Evolutionary conservation across 2,329 filamentous ascomycete species (phyloP), one percentile per base, ranked within the genome.

Genomic region (Sporothrix phasma): DNA sequence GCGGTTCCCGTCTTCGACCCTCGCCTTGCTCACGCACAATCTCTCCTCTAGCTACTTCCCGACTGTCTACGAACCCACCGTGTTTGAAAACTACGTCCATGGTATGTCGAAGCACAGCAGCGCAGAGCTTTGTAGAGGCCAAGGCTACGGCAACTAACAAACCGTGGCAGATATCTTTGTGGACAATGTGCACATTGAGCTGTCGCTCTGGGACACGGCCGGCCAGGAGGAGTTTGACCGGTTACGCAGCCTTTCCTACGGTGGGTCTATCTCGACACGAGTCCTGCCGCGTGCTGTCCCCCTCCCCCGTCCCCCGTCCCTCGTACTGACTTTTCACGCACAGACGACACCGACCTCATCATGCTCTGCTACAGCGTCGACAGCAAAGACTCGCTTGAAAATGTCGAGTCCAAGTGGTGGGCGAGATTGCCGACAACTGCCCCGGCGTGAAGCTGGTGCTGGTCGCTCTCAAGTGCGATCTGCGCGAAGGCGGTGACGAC

Each of bases 361-460:
- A 97, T 99, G 89, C 89, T 99, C 70, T 99, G 94, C 81, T 99
- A 97, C 78, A 94, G 90, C 71, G 90, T 97, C 74, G 94, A 99
- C 77, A 96, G 90, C 74, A 91, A 89, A 70, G 92, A 97, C 76
- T 97, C 92, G 3, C 85, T 99, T 67, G 94, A 99, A 76, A 99
- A 99, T 83, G 92, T 99, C 67, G 92, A 96, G 76, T 93, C 90
- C 70, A 99, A 99, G 79, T 99, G 94, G 90, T 97, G 5, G 89
- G 90, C 67, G 94, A 99, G 77, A 99, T 99, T 69, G 90, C 92
- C 67, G 94, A 99, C 78, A 97, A 99, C 78, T 97, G 94, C 77
- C 91, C 92, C 1, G 90, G 89, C 65, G 94, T 97, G 68, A 96
- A 95, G 76, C 85, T 99, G 53, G 94, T 99, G 19, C 83, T 99